A percentile compares a stretch with the other conserved stretches of the same genome.
These are phyloP conservation scores for Candolleomyces eurysporus DNA, from an alignment of 768 basidiomycete species.

Conservation along the genomic window DNA sequence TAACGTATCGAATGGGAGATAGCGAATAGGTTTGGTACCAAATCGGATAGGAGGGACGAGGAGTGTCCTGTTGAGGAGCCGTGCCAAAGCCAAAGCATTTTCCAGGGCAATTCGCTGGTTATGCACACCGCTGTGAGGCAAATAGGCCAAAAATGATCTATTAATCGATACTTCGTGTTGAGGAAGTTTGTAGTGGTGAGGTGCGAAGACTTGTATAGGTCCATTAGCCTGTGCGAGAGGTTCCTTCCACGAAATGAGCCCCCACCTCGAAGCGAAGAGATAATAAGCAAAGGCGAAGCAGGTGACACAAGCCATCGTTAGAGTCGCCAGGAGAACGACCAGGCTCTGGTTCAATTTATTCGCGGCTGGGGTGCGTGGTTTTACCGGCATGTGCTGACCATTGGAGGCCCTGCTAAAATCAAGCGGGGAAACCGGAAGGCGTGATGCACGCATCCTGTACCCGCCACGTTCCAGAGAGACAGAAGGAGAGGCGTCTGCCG, in stretches of 20 bases:
- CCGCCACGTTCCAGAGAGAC: constrained; percentile 63
- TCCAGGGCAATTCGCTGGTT: constrained; percentile 86
- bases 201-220: constrained; percentile 10
- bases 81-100: constrained; percentile 75
- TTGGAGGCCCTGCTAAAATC: background rate
- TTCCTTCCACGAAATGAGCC: constrained; percentile 20
- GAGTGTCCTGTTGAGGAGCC: constrained; percentile 70
- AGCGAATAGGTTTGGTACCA: constrained; percentile 58
- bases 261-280: constrained; percentile 64
- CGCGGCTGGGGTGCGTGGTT: constrained; percentile 1
- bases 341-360: constrained; percentile 22
- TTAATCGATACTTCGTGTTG: constrained; percentile 14
- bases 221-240: constrained; percentile 18
- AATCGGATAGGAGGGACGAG: constrained; percentile 76
- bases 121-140: constrained; percentile 84
- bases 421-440: constrained; percentile 12
- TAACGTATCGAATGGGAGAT: constrained; percentile 52
- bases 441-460: constrained; percentile 58
- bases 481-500: constrained; percentile 52
- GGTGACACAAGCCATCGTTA: constrained; percentile 45
- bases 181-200: constrained; percentile 5
- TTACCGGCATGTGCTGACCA: background rate
- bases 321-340: constrained; percentile 42
- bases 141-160: constrained; percentile 62
- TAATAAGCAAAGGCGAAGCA: constrained; percentile 65